Conservation (phyloP, 257 asterid species). For the Perilla frutescens region DNA sequence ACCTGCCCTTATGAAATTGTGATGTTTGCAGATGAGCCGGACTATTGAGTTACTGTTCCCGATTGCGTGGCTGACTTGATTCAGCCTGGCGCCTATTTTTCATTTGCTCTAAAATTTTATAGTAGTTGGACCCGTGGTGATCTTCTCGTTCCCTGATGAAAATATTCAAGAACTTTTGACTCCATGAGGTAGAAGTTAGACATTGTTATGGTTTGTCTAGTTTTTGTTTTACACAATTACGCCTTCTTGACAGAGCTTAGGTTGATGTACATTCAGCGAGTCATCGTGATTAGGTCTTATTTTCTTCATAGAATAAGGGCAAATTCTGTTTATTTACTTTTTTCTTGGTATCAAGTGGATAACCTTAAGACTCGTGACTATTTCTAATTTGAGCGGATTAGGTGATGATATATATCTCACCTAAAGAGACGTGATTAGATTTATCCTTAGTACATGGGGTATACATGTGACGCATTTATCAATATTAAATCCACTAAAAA, state of each 20-base stretch:
- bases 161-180: not conserved
- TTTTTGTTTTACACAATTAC: not conserved
- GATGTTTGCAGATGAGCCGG: constrained; percentile 44
- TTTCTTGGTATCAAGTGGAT: too few species aligned
- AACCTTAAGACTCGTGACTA: too few species aligned
- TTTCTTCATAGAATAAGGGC: too few species aligned
- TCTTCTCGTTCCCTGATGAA: not conserved
- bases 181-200: not conserved
- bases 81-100: not conserved
- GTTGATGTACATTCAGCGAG: not conserved
- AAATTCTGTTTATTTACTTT: too few species aligned
- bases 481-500: too few species aligned
- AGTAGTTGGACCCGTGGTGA: not conserved
- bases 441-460: too few species aligned
- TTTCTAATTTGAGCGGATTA: too few species aligned
- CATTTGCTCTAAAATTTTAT: not conserved
- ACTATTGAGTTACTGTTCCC: constrained; percentile 29
- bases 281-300: not conserved
- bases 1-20: not conserved
- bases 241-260: too few species aligned
- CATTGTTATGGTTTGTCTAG: not conserved
- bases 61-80: not conserved
- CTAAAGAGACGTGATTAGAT: too few species aligned
- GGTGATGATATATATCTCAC: too few species aligned
- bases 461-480: too few species aligned